phyloP scores from a whole-genome alignment of 1,284 basidiomycete species.

The Blastosporella zonata region DNA sequence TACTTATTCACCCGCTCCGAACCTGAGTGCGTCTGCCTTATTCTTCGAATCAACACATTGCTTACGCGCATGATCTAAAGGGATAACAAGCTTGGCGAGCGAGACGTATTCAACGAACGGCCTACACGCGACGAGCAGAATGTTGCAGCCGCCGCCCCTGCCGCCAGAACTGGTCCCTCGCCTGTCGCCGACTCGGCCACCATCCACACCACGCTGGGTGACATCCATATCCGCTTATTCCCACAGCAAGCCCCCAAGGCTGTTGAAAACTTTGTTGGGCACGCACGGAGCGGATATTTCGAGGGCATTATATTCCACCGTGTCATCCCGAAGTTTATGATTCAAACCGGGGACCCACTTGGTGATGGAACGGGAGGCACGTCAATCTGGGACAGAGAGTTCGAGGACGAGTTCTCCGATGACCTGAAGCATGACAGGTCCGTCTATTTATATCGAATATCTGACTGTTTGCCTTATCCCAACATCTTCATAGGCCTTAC shows the following conservation, averaged over 20 bases:
- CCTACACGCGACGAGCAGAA: conserved; percentile 96
- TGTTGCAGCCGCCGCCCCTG: conserved; percentile 70
- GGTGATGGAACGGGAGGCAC: conserved; percentile 98
- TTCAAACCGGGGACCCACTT: conserved; percentile 96
- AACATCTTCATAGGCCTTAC: conserved; percentile 63
- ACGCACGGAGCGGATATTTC: conserved; percentile 90
- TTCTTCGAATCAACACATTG: background rate
- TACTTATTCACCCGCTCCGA: conserved; percentile 94
- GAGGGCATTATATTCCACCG: conserved; percentile 96
- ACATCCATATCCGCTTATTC: conserved; percentile 91
- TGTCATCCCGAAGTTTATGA: conserved; percentile 99
- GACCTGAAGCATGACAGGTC: conserved; percentile 88
- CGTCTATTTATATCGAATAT: conserved; percentile 19
- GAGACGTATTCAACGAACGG: conserved; percentile 98
- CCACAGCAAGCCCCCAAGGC: conserved; percentile 91
- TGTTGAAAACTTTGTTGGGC: conserved; percentile 97
- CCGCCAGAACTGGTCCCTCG: conserved; percentile 53
- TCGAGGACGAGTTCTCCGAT: conserved; percentile 94
- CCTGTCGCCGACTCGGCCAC: conserved; percentile 76
- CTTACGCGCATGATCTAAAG: conserved; percentile 7
- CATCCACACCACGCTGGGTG: conserved; percentile 94
- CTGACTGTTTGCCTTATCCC: conserved; percentile 9
- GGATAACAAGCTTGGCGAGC: conserved; percentile 54
- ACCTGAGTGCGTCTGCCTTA: conserved; percentile 66
- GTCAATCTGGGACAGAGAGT: conserved; percentile 92